Base-by-base conservation (phyloP, 2,329 filamentous ascomycete genomes). In the Verticillium nonalfalfae region DNA sequence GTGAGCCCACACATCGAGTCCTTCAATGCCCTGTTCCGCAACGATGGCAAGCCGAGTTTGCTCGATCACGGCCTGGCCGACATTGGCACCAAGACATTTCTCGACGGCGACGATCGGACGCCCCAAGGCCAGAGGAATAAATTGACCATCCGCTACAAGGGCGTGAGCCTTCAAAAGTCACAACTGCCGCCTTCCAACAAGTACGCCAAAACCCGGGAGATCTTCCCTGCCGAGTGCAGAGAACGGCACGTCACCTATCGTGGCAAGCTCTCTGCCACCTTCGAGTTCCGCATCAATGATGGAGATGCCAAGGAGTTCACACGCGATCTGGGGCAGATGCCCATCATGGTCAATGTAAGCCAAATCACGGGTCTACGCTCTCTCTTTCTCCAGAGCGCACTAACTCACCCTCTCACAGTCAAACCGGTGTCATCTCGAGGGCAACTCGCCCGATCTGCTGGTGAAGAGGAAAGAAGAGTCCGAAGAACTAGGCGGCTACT, bases 401-500 rank as follows among this genome's bases (percentile, higher is more conserved):
- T 4, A 54, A 59, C 45, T 34, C 45, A 45, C 56, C 26, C 31
- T 13, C 33, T 9, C 21, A 2, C 50, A 93, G 88, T 95, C 93
- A 62, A 96, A 93, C 73, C 84, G 88, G 73, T 99, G 95, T 73
- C 93, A 99, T 72, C 84, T 99, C 33, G 89, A 96, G 74, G 89
- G 90, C 64, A 88, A 93, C 69, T 89, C 91, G 6, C 95, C 95
- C 0, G 88, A 89, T 11, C 83, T 90, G 69, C 83, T 99, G 15
- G 92, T 98, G 35, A 83, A 90, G 65, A 86, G 87, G 63, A 96
- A 97, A 73, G 95, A 99, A 77, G 95, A 99, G 75, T 90, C 93
- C 0, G 95, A 99, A 75, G 95, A 99, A 75, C 78, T 98, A 36
- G 95, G 95, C 40, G 95, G 95, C 55, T 99, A 98, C 75, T 99